Evolutionary conservation across 495 filamentous ascomycete genomes (phyloP), one percentile per base, ranked within the genome.

Genomic region (Endocarpon pusillum): DNA sequence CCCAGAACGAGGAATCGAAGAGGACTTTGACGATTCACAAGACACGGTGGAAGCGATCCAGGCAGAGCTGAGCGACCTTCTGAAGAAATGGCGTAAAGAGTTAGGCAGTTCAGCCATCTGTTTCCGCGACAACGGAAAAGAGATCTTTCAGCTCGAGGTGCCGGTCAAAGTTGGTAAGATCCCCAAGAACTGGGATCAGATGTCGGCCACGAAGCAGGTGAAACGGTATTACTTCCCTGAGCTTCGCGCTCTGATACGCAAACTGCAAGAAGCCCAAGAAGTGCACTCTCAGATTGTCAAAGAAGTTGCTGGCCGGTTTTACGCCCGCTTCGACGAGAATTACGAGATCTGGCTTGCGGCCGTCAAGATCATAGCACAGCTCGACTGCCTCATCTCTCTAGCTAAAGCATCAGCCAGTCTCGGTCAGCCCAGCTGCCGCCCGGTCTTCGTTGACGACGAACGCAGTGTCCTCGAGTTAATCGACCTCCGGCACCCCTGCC

Each of bases 161-260:
- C 91, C 91, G 0, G 72, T 78, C 43, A 77, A 83, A 27, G 65
- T 85, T 49, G 92, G 86, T 49, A 59, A 59, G 19, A 68, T 99
- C 4, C 89, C 91, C 0, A 76, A 79, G 43, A 59, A 57, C 41
- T 99, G 91, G 91, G 73, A 81, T 44, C 89, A 94, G 53, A 94
- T 94, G 86, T 94, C 86, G 12, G 78, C 83, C 7, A 94, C 91
- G 0, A 66, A 77, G 32, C 73, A 76, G 32, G 80, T 89, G 48
- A 96, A 93, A 54, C 80, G 91, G 1, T 99, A 89, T 62, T 99
- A 96, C 58, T 87, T 77, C 43, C 72, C 76, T 8, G 81, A 92
- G 46, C 61, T 96, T 4, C 75, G 81, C 12, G 63, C 61, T 18
- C 66, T 91, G 6, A 82, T 99, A 19, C 74, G 85, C 29, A 67